Evolutionary conservation across 805 yeast genomes (phyloP).

Genomic region (Wickerhamomyces strasburgensis): DNA sequence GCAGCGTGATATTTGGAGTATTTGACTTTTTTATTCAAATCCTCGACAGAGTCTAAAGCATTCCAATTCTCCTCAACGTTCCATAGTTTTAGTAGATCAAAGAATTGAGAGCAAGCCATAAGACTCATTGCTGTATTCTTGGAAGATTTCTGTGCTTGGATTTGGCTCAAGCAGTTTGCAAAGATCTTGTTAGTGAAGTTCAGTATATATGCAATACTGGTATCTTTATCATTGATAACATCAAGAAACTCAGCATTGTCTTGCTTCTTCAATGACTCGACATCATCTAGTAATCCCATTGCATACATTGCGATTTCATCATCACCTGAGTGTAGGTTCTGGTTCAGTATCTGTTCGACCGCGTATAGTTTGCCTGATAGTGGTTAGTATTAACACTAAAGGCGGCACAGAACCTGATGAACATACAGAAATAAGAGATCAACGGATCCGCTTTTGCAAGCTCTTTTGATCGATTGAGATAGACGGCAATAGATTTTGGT

Average conservation of each 20-base stretch:
- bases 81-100: conserved; percentile 47
- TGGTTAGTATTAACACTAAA: too few species aligned
- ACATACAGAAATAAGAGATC: conserved; percentile 65
- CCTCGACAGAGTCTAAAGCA: conserved; percentile 30
- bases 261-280: conserved; percentile 51
- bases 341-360: conserved; percentile 62
- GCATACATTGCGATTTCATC: conserved; percentile 57
- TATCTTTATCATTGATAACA: conserved; percentile 54
- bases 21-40: conserved; percentile 38
- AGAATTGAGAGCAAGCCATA: conserved; percentile 50
- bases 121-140: conserved; percentile 47
- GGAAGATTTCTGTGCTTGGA: conserved; percentile 37
- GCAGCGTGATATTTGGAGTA: conserved; percentile 62
- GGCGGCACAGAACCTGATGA: too few species aligned
- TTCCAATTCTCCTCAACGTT: conserved; percentile 26
- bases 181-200: conserved; percentile 58
- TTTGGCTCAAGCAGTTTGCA: conserved; percentile 44
- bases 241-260: conserved; percentile 35
- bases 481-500: conserved; percentile 33
- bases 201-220: conserved; percentile 50
- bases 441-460: conserved; percentile 54
- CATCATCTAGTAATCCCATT: conserved; percentile 56
- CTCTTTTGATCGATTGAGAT: conserved; percentile 52
- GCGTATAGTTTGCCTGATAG: conserved; percentile 45
- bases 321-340: conserved; percentile 53